Evolutionary conservation across 768 basidiomycete genomes (phyloP), one percentile per base, ranked within the genome.

Genomic region (Lactarius evosmus): DNA sequence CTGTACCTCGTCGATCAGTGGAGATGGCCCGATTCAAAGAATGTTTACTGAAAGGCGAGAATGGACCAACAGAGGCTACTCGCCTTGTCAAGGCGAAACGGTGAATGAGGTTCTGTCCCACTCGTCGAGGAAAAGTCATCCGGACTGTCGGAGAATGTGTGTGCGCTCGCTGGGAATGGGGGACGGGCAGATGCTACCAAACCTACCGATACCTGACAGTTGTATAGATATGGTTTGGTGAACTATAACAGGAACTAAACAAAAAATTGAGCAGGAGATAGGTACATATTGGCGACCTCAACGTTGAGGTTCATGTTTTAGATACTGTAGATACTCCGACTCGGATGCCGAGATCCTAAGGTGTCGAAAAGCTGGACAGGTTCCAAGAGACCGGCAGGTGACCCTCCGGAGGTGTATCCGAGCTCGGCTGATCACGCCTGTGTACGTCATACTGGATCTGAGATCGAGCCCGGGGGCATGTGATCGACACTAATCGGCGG

Each of bases 1-100:
- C 65, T 41, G 50, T 33, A 5, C 65, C 65, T 30, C 65, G 60
- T 22, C 65, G 65, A 16, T 61, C 65, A 33, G 41, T 52, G 46
- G 60, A 49, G 17, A 22, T 14, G 17, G 25, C n/a, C 60, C 53
- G 36, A 17, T 14, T 34, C 38, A 33, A 33, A 29, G n/a, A n/a
- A 46, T 8, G 34, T 27, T n/a, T 52, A 19, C 17, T 14, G 22
- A 40, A n/a, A 36, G 12, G 50, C 7, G 54, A 33, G 16, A 50
- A 32, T 6, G 16, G 41, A 62, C 25, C 17, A n/a, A 30, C 8
- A 11, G 17, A 1, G 22, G n/a, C n/a, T 36, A 52, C 46, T 19
- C n/a, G n/a, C 60, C 55, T 40, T 38, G n/a, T 19, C 22, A 12
- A 38, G 38, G 32, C 40, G 11, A 30, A 30, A 30, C n/a, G 29